phyloP scores from a whole-genome alignment of 495 filamentous ascomycete genomes.

The Lasiosphaeria hispida region DNA sequence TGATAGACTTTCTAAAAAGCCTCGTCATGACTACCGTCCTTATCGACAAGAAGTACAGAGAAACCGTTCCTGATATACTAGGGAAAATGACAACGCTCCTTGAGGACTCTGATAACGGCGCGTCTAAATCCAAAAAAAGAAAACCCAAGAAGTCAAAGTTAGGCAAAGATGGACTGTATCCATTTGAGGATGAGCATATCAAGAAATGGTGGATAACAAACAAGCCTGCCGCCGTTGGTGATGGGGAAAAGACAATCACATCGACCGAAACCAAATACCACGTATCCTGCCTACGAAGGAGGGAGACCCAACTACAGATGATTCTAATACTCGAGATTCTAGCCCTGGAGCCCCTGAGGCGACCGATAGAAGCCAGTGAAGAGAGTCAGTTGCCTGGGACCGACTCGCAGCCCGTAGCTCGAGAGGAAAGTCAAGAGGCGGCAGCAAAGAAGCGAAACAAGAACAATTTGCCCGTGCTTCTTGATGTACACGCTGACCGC shows the following conservation, averaged over 20 bases:
- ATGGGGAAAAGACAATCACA: conserved; percentile 36
- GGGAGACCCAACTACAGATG: conserved; percentile 86
- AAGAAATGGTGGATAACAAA: conserved; percentile 73
- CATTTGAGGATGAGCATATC: conserved; percentile 70
- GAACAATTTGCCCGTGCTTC: conserved; percentile 51
- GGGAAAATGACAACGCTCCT: conserved; percentile 57
- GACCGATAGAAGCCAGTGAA: conserved; percentile 35
- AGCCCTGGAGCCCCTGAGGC: conserved; percentile 59
- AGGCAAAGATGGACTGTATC: conserved; percentile 74
- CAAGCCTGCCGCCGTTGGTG: conserved; percentile 31
- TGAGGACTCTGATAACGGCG: conserved; percentile 60
- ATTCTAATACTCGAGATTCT: conserved; percentile 87
- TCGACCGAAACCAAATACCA: conserved; percentile 53
- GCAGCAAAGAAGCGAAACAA: conserved; percentile 39
- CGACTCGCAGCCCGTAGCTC: conserved; percentile 22
- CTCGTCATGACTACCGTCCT: conserved; percentile 68
- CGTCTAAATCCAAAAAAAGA: conserved; percentile 49
- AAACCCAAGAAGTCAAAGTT: conserved; percentile 69
- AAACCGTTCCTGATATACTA: conserved; percentile 67
- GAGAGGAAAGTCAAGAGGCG: conserved; percentile 25
- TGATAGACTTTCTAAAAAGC: conserved; percentile 67
- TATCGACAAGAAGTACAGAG: conserved; percentile 86
- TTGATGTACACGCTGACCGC: conserved; percentile 85
- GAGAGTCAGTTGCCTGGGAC: conserved; percentile 42
- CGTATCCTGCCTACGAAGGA: conserved; percentile 62